phyloP scores from a whole-genome alignment of 2,329 filamentous ascomycete species.

The Diaporthe humulicola region DNA sequence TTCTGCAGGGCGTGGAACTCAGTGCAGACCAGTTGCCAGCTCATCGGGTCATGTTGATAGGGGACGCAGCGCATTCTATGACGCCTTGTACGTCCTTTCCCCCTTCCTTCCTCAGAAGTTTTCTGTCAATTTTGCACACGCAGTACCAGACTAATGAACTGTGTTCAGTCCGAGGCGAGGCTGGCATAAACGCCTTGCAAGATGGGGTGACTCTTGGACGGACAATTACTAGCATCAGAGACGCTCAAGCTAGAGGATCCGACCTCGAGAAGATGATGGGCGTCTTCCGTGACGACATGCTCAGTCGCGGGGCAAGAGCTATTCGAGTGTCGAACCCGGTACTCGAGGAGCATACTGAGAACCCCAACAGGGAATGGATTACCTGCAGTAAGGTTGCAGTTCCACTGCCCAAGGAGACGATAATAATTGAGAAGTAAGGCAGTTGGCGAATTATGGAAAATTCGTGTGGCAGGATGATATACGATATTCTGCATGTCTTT shows the following conservation, averaged over 20 bases:
- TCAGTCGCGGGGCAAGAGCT: constrained; percentile 18
- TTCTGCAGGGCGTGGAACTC: constrained; percentile 50
- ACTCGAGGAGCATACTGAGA: not conserved
- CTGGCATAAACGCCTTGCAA: constrained; percentile 59
- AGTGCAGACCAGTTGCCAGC: constrained; percentile 52
- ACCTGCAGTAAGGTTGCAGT: constrained; percentile 21
- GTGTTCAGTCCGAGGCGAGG: constrained; percentile 58
- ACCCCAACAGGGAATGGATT: constrained; percentile 22
- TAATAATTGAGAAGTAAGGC: not conserved
- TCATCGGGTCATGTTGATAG: constrained; percentile 55
- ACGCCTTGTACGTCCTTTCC: constrained; percentile 55
- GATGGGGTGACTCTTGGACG: constrained; percentile 49
- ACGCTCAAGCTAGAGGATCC: constrained; percentile 2
- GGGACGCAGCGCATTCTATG: constrained; percentile 63
- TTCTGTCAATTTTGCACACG: not conserved
- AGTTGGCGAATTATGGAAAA: no score
- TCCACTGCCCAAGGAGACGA: constrained; percentile 26
- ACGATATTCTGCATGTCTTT: not conserved
- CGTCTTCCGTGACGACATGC: constrained; percentile 27
- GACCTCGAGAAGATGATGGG: constrained; percentile 20
- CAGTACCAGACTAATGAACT: not conserved
- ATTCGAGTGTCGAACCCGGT: constrained; percentile 27
- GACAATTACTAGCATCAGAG: constrained; percentile 3
- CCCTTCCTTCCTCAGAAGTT: no score
- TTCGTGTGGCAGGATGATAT: not conserved